Base-by-base conservation (phyloP, 331 rosid species). In the Erythrophleum ivorense region DNA sequence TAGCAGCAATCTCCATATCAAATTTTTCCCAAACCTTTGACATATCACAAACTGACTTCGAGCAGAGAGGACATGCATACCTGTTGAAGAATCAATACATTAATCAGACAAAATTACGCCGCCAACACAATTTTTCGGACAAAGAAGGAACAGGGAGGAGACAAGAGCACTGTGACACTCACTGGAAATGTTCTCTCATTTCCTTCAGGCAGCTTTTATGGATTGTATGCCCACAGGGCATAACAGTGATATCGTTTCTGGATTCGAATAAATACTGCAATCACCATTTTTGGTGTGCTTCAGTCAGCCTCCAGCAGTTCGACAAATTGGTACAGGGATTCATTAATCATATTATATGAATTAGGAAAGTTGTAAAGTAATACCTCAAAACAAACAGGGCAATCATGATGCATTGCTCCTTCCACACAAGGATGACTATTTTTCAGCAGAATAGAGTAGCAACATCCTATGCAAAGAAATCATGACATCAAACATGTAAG, bases 361-460 rank as follows among this genome's bases (percentile, higher is more conserved):
- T 15, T 54, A 54, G 48, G 9, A 38, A 67, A 76, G 58, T 41
- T 1, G 64, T 58, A 76, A 14, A 55, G 48, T 21, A 12, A 74
- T 86, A 95, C 98, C 98, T 95, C 98, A 76, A 89, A 95, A 83
- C 98, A 93, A 85, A 95, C 85, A 66, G 98, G 97, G 80, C 98
- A 95, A 84, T 95, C 92, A 3, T 95, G 98, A 85, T 95, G 97
- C 98, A 93, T 93, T 65, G 98, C 98, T 78, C 97, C 91, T 87
- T 95, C 98, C 68, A 95, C 91, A 55, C 98, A 95, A 24, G 92
- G 92, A 83, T 95, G 98, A 55, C 94, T 77, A 76, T 90, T 83
- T 81, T 91, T 90, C 75, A 93, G 34, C 84, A 86, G 36, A 64
- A 57, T 64, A 9, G 98, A 86, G 86, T 89, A 81, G 87, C 98